A percentile compares a stretch with the other conserved stretches of the same genome.
phyloP scores from a whole-genome alignment of 805 yeast species.

The Candida sithepensis region DNA sequence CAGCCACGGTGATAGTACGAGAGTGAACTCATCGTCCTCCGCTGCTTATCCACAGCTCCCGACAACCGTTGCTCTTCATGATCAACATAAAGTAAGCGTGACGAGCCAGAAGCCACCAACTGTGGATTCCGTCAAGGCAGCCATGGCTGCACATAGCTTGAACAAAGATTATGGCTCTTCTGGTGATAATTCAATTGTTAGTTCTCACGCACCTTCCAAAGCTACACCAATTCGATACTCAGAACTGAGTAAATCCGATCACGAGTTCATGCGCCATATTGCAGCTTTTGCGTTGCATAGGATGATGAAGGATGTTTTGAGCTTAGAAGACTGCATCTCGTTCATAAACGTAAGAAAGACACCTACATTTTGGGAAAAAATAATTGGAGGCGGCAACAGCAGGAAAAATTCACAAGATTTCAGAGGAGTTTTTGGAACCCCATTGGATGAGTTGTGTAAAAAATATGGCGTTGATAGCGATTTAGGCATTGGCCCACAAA shows the following conservation, averaged over 20 bases:
- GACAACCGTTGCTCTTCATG: background rate
- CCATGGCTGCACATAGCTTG: background rate
- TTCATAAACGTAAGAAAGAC: conserved; percentile 41
- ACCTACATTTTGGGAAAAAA: conserved; percentile 51
- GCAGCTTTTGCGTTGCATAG: conserved; percentile 50
- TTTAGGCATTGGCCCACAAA: conserved; percentile 77
- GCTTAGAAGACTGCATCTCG: conserved; percentile 38
- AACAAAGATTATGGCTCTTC: background rate
- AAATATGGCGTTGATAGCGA: conserved; percentile 80
- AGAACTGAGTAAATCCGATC: conserved; percentile 56
- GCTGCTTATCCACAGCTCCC: background rate
- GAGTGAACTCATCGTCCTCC: background rate
- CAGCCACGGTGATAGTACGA: background rate
- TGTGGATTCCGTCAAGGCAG: background rate
- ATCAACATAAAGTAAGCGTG: background rate
- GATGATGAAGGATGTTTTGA: conserved; percentile 25
- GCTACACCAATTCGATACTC: conserved; percentile 52
- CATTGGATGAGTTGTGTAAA: conserved; percentile 62
- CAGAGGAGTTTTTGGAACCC: conserved; percentile 68
- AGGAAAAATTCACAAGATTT: conserved; percentile 7
- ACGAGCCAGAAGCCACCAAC: background rate
- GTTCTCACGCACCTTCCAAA: conserved; percentile 20
- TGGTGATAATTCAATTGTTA: background rate
- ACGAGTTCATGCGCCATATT: conserved; percentile 54
- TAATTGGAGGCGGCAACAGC: conserved; percentile 25